Percentiles rank a stretch among this genome's conserved stretches.
Evolutionary conservation across 2,329 filamentous ascomycete species (phyloP).

Genomic region (Stagonosporopsis tanaceti): DNA sequence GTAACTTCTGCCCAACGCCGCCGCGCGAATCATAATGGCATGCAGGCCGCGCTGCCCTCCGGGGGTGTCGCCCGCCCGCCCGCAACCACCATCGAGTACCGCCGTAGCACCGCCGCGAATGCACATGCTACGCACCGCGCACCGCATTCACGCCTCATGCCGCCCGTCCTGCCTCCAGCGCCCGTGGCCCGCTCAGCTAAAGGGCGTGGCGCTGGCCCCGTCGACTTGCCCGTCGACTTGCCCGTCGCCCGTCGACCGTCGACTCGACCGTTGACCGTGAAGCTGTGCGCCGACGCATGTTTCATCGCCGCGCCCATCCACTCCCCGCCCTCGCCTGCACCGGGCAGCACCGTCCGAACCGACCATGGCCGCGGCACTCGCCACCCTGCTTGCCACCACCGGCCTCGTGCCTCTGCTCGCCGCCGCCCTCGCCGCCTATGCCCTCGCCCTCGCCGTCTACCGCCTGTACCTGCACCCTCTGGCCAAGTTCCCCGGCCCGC

Average conservation of each 20-base stretch:
- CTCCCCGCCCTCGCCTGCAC: slow-evolving; percentile 5
- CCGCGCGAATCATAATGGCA: too few species aligned
- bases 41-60: not conserved
- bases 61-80: not conserved
- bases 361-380: slow-evolving; percentile 16
- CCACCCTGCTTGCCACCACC: slow-evolving; percentile 16
- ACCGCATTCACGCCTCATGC: not conserved
- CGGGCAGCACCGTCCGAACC: not conserved
- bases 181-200: not conserved
- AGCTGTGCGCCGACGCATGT: slow-evolving; percentile 11
- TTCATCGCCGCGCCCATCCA: slow-evolving; percentile 3
- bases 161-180: not conserved
- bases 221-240: too few species aligned
- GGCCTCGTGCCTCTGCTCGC: slow-evolving; percentile 20
- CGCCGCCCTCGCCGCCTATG: slow-evolving; percentile 25
- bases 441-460: slow-evolving; percentile 42
- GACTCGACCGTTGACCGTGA: not conserved
- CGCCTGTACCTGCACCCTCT: slow-evolving; percentile 56
- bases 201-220: too few species aligned
- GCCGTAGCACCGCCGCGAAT: not conserved
- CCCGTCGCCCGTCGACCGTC: too few species aligned
- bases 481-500: slow-evolving; percentile 55
- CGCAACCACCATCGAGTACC: not conserved
- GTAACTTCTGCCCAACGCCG: too few species aligned
- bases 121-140: not conserved